These are phyloP conservation scores for Ramaria sp. DNA, from an alignment of 768 basidiomycete genomes.

Conservation along the genomic window DNA sequence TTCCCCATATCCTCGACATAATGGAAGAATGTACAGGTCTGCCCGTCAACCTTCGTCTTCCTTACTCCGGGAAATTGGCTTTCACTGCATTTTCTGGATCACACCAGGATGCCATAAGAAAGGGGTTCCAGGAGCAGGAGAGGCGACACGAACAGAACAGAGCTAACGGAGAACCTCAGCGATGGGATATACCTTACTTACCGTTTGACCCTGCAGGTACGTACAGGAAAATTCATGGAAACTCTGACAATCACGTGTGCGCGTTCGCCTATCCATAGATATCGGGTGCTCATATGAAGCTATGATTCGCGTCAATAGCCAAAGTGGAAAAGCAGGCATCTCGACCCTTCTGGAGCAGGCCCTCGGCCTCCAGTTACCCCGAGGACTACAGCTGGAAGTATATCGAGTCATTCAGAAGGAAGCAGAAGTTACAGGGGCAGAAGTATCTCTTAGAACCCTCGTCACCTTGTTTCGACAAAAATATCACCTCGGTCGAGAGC, in stretches of 20 bases:
- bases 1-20: constrained; percentile 31
- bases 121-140: constrained; percentile 30
- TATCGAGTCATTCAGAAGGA: constrained; percentile 88
- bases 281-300: constrained; percentile 95
- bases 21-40: constrained; percentile 34
- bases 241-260: background rate
- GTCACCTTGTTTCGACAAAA: constrained; percentile 76
- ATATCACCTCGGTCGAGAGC: constrained; percentile 77
- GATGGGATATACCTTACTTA: constrained; percentile 7
- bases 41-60: constrained; percentile 32
- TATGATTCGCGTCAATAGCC: constrained; percentile 98
- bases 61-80: constrained; percentile 35
- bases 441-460: constrained; percentile 93
- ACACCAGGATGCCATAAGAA: constrained; percentile 38
- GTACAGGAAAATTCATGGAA: background rate
- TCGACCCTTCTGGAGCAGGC: constrained; percentile 94
- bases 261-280: constrained; percentile 30
- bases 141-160: constrained; percentile 16
- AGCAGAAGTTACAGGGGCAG: constrained; percentile 88
- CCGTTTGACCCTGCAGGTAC: constrained; percentile 8
- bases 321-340: constrained; percentile 98
- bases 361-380: constrained; percentile 82
- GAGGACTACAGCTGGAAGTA: constrained; percentile 92
- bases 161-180: constrained; percentile 1
- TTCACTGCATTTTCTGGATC: constrained; percentile 37